Base-by-base conservation (phyloP, 2,329 filamentous ascomycete genomes). In the Pseudogymnoascus sp. region DNA sequence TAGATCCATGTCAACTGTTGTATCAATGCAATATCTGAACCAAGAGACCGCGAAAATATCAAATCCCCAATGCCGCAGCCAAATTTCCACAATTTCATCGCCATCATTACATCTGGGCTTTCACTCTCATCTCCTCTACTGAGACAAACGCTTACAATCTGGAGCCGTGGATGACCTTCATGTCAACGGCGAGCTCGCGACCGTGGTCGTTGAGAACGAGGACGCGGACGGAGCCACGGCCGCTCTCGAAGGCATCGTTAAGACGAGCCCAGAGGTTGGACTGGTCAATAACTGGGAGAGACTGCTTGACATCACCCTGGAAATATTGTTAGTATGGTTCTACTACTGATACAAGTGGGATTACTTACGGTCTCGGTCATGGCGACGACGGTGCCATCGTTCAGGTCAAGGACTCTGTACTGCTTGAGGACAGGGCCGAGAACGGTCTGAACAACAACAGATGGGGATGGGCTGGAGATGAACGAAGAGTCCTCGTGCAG, bases 381-480 rank as follows among this genome's bases (percentile, higher is more conserved):
- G 83, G 93, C 93, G 70, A 96, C 91, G 75, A 99, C 79, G 73
- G 88, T 72, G 72, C 85, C 93, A 70, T 96, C 90, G 78, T 92
- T 88, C 78, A 99, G 89, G 83, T 99, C 95, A 67, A 99, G 89
- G 76, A 99, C 93, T 75, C 95, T 93, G 89, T 99, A 99, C 86
- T 97, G 95, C 91, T 97, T 97, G 91, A 97, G 97, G 82, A 97
- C 88, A 68, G 95, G 95, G 73, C 93, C 95, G 70, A 96, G 90
- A 92, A 99, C 97, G 82, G 93, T 97, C 89, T 99, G 95, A 74
- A 99, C 93, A 68, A 97, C 87, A 66, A 99, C 95, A 72, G 91
- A 96, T 72, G 93, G 93, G 70, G 90, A 91, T 69, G 95, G 95
- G 89, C 96, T 96, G 81, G 91, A 93, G 82, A 97, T 88, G 82